phyloP scores from a whole-genome alignment of 2,329 filamentous ascomycete genomes.

The Paecilomyces sp. region DNA sequence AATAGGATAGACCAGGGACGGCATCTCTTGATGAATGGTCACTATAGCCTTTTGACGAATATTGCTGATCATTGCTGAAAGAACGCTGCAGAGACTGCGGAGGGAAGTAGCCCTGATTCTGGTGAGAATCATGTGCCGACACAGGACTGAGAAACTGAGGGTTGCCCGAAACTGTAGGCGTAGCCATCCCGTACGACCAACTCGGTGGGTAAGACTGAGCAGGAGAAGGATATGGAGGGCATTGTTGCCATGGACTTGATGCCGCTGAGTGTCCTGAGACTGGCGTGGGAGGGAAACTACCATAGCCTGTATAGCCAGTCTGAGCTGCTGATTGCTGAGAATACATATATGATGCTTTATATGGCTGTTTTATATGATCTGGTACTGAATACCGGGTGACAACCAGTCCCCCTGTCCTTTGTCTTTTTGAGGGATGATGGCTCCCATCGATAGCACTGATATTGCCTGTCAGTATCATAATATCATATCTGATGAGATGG shows the following conservation, averaged over 20 bases:
- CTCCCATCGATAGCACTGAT: constrained; percentile 10
- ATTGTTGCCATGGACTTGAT: constrained; percentile 14
- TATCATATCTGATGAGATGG: background rate
- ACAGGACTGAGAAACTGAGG: constrained; percentile 8
- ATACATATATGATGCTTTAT: constrained; percentile 10
- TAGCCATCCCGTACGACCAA: constrained; percentile 12
- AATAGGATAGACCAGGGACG: background rate
- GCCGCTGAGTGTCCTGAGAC: constrained; percentile 9
- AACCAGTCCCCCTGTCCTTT: constrained; percentile 16
- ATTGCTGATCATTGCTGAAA: constrained; percentile 1
- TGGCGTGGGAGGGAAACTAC: constrained; percentile 12
- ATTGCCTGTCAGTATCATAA: background rate
- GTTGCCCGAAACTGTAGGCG: constrained; percentile 11
- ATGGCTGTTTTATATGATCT: constrained; percentile 12
- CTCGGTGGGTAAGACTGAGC: constrained; percentile 14
- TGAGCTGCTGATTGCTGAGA: constrained; percentile 12
- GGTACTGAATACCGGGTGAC: constrained; percentile 11
- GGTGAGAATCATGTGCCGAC: constrained; percentile 4
- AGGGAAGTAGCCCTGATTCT: constrained; percentile 8
- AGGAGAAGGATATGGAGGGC: constrained; percentile 9
- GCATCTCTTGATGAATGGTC: background rate
- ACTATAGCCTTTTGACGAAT: constrained; percentile 2
- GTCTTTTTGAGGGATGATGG: constrained; percentile 17
- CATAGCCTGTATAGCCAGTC: constrained; percentile 4
- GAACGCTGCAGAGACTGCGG: constrained; percentile 3